Base-by-base conservation (phyloP, 2,329 filamentous ascomycete genomes). In the Ampelomyces quisqualis region DNA sequence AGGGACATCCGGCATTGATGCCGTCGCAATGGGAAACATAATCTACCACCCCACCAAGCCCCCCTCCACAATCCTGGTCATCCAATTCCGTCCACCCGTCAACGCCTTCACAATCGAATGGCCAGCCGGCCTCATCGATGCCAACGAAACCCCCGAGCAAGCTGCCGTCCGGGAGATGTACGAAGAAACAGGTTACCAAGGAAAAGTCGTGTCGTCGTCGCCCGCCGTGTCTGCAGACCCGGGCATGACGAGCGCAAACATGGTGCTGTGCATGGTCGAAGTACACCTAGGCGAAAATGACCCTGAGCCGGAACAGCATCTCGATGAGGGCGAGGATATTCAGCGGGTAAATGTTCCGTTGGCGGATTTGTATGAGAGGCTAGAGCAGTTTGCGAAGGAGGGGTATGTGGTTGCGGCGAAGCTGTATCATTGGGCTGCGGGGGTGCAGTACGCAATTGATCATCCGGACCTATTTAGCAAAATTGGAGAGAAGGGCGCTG, bases 1-100 rank as follows among this genome's bases (percentile, higher is more conserved):
- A 36, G 77, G 78, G 22, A 80, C 85, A 38, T 35, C 51, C 1
- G 56, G 56, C 28, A 34, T 59, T 35, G 85, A 88, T 58, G 84
- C 82, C 37, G 84, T 88, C 11, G 83, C 84, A 41, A 87, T 89
- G 49, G 74, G 87, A 13, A 84, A 83, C 40, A 78, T 88, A 47
- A 71, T 89, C 38, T 49, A 60, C 39, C 51, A 60, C 33, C 53
- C 60, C n/a, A 34, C 46, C 34, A 50, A 54, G 5, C 53, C 55
- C 3, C 59, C 65, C 4, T 51, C 50, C 5, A 66, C 64, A 9
- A 58, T 68, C 9, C 40, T 68, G 7, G 62, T 67, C n/a, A 58
- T 67, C 43, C 77, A 83, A 51, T 83, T 80, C 57, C 74, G 80
- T 1, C 79, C 80, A 0, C 79, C 80, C 0, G 72, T 82, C 32